phyloP scores from a whole-genome alignment of 2,329 filamentous ascomycete genomes.

The Botrytis cinerea region DNA sequence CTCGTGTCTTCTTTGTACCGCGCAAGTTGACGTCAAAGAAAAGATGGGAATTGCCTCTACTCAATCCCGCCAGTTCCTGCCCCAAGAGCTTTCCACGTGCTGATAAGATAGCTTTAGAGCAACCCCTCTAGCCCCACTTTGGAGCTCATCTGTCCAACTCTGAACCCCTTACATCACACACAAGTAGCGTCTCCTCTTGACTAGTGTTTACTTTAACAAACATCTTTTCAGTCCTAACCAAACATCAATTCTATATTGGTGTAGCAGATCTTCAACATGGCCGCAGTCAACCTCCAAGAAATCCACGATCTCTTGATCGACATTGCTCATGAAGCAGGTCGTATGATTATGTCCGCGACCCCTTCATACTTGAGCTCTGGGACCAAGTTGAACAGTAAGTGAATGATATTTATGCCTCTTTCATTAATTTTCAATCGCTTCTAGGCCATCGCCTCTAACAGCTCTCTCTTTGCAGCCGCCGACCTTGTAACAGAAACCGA shows the following conservation, averaged over 20 bases:
- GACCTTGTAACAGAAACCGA: slow-evolving; percentile 71
- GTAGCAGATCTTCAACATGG: slow-evolving; percentile 45
- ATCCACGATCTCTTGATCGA: slow-evolving; percentile 62
- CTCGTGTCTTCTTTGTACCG: neutral
- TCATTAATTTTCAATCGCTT: neutral
- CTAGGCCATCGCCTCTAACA: slow-evolving; percentile 20
- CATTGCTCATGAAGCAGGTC: slow-evolving; percentile 64
- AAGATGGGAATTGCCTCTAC: neutral
- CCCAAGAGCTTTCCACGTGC: slow-evolving; percentile 19
- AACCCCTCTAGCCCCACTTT: slow-evolving; percentile 14
- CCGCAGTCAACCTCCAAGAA: slow-evolving; percentile 58
- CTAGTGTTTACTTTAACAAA: neutral
- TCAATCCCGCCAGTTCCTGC: slow-evolving; percentile 1
- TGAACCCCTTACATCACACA: neutral
- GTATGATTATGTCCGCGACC: slow-evolving; percentile 63
- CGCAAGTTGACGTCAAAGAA: neutral
- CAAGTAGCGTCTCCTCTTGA: neutral
- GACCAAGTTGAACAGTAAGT: slow-evolving; percentile 63
- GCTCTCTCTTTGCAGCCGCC: slow-evolving; percentile 50
- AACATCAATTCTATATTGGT: neutral
- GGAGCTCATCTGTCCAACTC: neutral
- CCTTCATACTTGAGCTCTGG: slow-evolving; percentile 58
- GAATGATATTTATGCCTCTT: slow-evolving; percentile 20
- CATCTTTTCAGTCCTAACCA: neutral
- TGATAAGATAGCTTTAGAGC: slow-evolving; percentile 25